Evolutionary conservation across 148 eudicot species (phyloP).

Genomic region (Vaccinium corymbosum): DNA sequence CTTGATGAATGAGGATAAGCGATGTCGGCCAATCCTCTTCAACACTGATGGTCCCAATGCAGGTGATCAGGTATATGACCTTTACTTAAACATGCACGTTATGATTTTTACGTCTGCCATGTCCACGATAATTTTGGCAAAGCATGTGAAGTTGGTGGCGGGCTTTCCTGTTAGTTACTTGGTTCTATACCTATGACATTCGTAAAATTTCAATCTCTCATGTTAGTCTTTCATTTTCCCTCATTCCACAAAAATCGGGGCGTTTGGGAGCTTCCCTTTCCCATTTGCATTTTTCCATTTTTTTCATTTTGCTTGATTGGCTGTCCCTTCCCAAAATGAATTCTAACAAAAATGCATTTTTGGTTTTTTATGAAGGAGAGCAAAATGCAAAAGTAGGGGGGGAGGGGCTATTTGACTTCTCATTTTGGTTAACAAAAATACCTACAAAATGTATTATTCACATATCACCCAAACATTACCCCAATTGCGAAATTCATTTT

Average conservation of each 20-base stretch:
- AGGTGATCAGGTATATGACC: slow-evolving; percentile 80
- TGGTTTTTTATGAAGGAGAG: no score
- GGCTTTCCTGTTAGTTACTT: not conserved
- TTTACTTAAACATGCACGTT: not conserved
- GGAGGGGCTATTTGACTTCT: no score
- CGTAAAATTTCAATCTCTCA: not conserved
- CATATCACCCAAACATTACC: no score
- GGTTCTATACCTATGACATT: slow-evolving; percentile 6
- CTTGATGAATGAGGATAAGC: slow-evolving; percentile 97
- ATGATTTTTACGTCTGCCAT: not conserved
- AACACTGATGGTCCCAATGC: slow-evolving; percentile 79
- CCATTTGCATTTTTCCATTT: no score
- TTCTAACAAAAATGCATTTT: no score
- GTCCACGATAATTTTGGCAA: not conserved
- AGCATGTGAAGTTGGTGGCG: not conserved
- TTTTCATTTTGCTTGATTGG: no score
- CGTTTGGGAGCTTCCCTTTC: no score
- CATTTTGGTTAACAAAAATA: no score
- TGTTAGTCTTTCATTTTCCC: not conserved
- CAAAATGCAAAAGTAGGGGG: no score
- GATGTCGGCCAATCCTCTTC: slow-evolving; percentile 88
- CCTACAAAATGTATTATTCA: no score
- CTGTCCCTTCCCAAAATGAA: no score
- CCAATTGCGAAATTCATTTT: no score
- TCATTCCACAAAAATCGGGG: not conserved